Evolutionary conservation across 1,284 basidiomycete species (phyloP).

Genomic region (Trichosporon sp.): DNA sequence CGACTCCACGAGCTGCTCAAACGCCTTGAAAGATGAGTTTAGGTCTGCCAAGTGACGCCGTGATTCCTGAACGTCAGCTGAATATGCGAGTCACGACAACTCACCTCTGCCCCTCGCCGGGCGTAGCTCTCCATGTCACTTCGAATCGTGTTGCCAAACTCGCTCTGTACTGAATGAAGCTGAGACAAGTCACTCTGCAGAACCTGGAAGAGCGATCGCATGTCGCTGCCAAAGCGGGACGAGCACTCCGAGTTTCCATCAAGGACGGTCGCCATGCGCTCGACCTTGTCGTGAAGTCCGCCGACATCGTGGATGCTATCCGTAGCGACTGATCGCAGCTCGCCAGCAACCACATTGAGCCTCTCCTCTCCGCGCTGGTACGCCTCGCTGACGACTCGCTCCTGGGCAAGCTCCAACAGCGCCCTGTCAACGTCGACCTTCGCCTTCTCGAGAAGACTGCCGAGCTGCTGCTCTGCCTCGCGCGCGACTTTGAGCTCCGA

Average conservation of each 20-base stretch:
- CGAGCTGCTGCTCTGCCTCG: conserved; percentile 54
- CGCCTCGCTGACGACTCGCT: conserved; percentile 66
- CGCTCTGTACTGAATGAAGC: conserved; percentile 50
- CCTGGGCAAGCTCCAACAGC: conserved; percentile 64
- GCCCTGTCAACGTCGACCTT: conserved; percentile 56
- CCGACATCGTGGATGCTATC: conserved; percentile 68
- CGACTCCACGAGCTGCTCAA: conserved; percentile 59
- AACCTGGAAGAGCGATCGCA: conserved; percentile 59
- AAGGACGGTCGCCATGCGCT: conserved; percentile 67
- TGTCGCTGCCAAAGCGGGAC: conserved; percentile 56
- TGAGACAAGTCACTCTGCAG: conserved; percentile 57
- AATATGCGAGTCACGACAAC: not conserved
- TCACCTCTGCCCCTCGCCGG: conserved; percentile 53
- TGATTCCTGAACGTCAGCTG: conserved; percentile 25
- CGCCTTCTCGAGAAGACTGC: conserved; percentile 56
- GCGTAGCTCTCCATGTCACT: conserved; percentile 56
- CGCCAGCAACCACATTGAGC: conserved; percentile 65
- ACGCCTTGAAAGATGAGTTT: conserved; percentile 53
- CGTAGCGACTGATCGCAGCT: conserved; percentile 61
- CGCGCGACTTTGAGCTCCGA: conserved; percentile 60
- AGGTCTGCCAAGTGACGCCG: conserved; percentile 26
- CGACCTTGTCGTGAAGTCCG: conserved; percentile 74
- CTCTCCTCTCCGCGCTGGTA: conserved; percentile 67
- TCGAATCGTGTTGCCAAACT: conserved; percentile 52
- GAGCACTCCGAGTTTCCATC: conserved; percentile 63